Evolutionary conservation across 768 basidiomycete species (phyloP), one percentile per base, ranked within the genome.

Genomic region (Galerina marginata): DNA sequence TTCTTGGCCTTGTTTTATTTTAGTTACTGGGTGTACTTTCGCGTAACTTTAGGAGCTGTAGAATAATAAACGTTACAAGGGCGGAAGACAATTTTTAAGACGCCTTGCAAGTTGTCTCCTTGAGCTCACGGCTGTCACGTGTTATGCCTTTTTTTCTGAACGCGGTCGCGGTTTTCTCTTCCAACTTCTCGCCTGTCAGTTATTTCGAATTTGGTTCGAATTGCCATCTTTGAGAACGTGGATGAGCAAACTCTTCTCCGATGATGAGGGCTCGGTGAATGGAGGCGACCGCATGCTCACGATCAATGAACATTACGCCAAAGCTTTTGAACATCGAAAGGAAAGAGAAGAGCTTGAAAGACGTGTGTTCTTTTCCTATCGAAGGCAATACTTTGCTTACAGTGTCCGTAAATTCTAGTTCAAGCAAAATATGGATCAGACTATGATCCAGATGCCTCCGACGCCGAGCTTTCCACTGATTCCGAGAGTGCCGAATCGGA

Each of bases 371-470:
- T 49, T 15, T 40, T 43, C 23, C 15, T 45, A 16, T 54, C 20
- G 11, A 59, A 43, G 39, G 51, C 39, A 33, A 33, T 33, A 25
- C 53, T 53, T 20, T 44, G 12, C 16, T 20, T 4, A 54, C 2
- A 50, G 6, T 20, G 60, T 56, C 49, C 50, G 11, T 36, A 51
- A 6, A 15, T 26, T 60, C 56, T 16, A 67, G 93, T 95, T 52
- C 91, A 93, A 75, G 91, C 90, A 55, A 93, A 95, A 75, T 93
- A 95, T 72, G 91, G 92, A 20, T 91, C 90, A 0, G 90, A 92
- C 69, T 77, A 75, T 40, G 87, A 88, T 38, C 79, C 81, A 11
- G 76, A 76, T 16, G 81, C 78, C 1, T 80, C 79, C 15, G 86
- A 83, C 11, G 56, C 62, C 2, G 80, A 79, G 3, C 77, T 74